These are phyloP conservation scores for Heliosperma pusillum DNA, from an alignment of 148 eudicot genomes.

Conservation along the genomic window DNA sequence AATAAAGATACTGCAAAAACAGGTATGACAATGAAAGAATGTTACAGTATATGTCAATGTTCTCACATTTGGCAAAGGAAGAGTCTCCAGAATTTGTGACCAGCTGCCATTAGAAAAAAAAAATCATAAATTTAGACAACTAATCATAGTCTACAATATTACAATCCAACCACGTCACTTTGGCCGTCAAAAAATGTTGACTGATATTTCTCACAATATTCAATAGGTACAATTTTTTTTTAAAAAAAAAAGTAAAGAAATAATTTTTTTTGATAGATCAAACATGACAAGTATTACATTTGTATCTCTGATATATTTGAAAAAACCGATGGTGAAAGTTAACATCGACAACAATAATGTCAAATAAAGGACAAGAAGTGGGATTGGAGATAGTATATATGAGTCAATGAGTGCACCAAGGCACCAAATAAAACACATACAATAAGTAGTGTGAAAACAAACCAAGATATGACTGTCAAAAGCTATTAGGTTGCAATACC, in stretches of 20 bases:
- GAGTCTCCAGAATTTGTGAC: constrained; percentile 87
- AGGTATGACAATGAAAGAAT: neutral
- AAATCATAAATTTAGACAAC: constrained; percentile 10
- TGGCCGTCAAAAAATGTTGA: neutral
- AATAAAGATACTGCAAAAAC: constrained; percentile 9
- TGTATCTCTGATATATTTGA: too few relatives aligned
- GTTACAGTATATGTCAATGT: constrained; percentile 2
- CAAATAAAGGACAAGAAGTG: too few relatives aligned
- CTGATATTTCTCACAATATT: neutral
- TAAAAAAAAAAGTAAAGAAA: too few relatives aligned
- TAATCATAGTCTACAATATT: constrained; percentile 4
- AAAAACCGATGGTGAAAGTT: neutral
- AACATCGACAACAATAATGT: too few relatives aligned
- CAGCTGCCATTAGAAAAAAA: constrained; percentile 56
- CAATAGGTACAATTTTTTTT: too few relatives aligned
- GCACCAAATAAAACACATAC: neutral
- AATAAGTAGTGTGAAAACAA: neutral
- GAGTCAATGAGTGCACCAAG: neutral
- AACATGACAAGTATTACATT: too few relatives aligned
- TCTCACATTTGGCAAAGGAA: constrained; percentile 94
- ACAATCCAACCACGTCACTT: too few relatives aligned
- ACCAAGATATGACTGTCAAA: neutral
- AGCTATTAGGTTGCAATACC: neutral
- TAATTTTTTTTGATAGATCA: too few relatives aligned
- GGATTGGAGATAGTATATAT: too few relatives aligned